phyloP scores from a whole-genome alignment of 805 yeast species.

The Ogataea nakhonphanomensis region DNA sequence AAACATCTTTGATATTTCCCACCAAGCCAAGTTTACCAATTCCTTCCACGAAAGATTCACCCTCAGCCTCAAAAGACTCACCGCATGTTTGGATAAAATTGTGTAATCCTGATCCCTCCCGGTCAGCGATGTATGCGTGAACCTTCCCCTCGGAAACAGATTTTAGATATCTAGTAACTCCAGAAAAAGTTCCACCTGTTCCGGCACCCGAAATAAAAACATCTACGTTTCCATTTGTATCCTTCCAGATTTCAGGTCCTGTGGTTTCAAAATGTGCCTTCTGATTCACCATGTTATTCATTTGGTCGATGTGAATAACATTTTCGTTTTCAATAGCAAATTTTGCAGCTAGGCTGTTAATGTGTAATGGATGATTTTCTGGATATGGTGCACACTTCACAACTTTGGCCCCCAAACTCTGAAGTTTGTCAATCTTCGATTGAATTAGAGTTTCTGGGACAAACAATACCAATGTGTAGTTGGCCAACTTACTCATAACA shows the following conservation, averaged over 20 bases:
- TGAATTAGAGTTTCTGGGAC: background rate
- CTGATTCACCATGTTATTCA: constrained; percentile 1
- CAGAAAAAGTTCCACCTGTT: constrained; percentile 1
- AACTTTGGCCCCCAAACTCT: background rate
- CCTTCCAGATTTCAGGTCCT: constrained; percentile 1
- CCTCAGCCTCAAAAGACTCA: constrained; percentile 1
- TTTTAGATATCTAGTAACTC: background rate
- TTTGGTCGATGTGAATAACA: background rate
- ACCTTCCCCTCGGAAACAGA: background rate
- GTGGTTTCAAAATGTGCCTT: background rate
- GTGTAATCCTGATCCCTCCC: background rate
- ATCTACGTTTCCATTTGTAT: background rate
- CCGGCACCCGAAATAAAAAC: background rate
- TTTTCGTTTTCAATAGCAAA: background rate
- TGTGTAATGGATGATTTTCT: background rate
- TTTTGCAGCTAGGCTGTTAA: background rate
- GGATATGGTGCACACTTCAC: background rate
- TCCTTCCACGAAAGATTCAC: background rate
- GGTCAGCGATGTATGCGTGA: background rate
- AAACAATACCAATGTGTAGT: background rate
- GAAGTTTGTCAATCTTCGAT: background rate
- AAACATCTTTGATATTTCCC: background rate
- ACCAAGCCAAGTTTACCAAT: background rate
- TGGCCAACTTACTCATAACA: background rate
- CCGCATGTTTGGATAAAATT: background rate